A percentile compares a stretch with the other conserved stretches of the same genome.
Evolutionary conservation across 768 basidiomycete genomes (phyloP).

Genomic region (Tricholoma saponaceum): DNA sequence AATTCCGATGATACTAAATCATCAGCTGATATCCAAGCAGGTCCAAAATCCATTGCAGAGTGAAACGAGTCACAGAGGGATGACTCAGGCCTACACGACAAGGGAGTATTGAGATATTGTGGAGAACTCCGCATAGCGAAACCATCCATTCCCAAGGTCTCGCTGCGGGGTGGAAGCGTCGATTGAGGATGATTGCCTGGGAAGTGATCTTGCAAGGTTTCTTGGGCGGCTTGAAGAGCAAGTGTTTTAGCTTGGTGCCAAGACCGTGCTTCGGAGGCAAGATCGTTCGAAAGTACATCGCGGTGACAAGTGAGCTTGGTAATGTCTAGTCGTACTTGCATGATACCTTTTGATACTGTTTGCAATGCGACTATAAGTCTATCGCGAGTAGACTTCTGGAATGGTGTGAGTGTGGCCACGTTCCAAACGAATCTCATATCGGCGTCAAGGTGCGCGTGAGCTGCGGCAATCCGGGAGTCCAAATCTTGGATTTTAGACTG

Average conservation of each 20-base stretch:
- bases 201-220: constrained; percentile 49
- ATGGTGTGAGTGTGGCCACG: constrained; percentile 81
- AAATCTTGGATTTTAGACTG: constrained; percentile 62
- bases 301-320: constrained; percentile 73
- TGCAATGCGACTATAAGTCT: constrained; percentile 61
- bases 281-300: constrained; percentile 68
- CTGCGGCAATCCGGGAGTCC: constrained; percentile 49
- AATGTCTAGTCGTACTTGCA: constrained; percentile 65
- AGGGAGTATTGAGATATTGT: constrained; percentile 17
- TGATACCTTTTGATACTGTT: constrained; percentile 59
- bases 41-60: constrained; percentile 57
- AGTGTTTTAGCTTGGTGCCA: constrained; percentile 63
- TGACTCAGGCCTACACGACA: constrained; percentile 37
- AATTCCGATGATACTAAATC: constrained; percentile 30
- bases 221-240: constrained; percentile 72
- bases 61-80: constrained; percentile 60
- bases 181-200: constrained; percentile 32
- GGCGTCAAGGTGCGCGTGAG: constrained; percentile 57
- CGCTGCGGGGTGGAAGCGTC: constrained; percentile 31
- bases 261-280: constrained; percentile 64
- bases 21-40: constrained; percentile 44
- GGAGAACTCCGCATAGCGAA: background rate
- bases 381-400: constrained; percentile 80
- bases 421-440: constrained; percentile 76
- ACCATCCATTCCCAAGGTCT: constrained; percentile 3